Conservation (phyloP, 805 yeast genomes). For the Candida tammaniensis region DNA sequence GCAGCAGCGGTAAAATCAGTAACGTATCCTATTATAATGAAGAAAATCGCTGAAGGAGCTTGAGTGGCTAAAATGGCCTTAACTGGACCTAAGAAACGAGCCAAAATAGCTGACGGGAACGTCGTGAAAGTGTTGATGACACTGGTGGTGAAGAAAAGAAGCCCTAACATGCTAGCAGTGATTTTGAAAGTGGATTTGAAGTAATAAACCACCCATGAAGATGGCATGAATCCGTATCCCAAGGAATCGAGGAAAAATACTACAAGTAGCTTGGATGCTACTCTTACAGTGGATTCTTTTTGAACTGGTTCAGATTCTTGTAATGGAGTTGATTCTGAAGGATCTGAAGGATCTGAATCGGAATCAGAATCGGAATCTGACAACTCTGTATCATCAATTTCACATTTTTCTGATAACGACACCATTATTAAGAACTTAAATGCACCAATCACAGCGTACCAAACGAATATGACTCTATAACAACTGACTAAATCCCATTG, state of each 20-base stretch:
- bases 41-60: slow-evolving; percentile 70
- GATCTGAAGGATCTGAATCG: too few relatives aligned
- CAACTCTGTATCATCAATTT: slow-evolving; percentile 26
- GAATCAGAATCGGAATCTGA: background rate
- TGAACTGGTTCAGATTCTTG: slow-evolving; percentile 4
- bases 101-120: slow-evolving; percentile 70
- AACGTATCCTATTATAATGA: slow-evolving; percentile 37
- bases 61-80: slow-evolving; percentile 72
- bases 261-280: slow-evolving; percentile 41
- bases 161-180: slow-evolving; percentile 60
- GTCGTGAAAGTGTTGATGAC: slow-evolving; percentile 66
- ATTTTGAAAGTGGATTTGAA: slow-evolving; percentile 56
- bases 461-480: slow-evolving; percentile 55
- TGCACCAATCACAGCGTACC: slow-evolving; percentile 55
- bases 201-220: slow-evolving; percentile 85
- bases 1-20: slow-evolving; percentile 45
- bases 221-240: slow-evolving; percentile 85
- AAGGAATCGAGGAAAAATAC: slow-evolving; percentile 83
- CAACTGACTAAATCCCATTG: slow-evolving; percentile 37
- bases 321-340: slow-evolving; percentile 1
- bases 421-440: slow-evolving; percentile 51
- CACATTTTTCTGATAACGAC: slow-evolving; percentile 53
- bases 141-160: slow-evolving; percentile 63
- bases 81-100: slow-evolving; percentile 72
- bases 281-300: slow-evolving; percentile 9